Conservation (phyloP, 2,329 filamentous ascomycete species). For the Sclerotinia glacialis region DNA sequence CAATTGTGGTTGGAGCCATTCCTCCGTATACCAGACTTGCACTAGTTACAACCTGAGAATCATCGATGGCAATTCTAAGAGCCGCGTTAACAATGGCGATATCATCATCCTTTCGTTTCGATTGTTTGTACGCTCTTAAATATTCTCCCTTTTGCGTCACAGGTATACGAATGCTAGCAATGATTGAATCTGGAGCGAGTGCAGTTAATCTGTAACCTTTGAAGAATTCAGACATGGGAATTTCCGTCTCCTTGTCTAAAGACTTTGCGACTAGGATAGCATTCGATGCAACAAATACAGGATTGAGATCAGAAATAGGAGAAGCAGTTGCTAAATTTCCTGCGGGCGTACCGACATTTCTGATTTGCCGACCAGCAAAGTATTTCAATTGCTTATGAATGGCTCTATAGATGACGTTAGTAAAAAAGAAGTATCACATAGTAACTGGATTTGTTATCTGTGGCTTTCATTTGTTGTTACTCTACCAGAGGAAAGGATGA, state of each 20-base stretch:
- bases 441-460: background rate
- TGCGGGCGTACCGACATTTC: conserved; percentile 95
- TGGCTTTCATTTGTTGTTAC: background rate
- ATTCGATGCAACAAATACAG: conserved; percentile 85
- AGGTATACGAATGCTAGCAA: conserved; percentile 84
- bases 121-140: conserved; percentile 89
- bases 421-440: background rate
- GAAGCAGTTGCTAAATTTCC: conserved; percentile 93
- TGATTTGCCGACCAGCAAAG: conserved; percentile 91
- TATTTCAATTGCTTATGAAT: conserved; percentile 93
- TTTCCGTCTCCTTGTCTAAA: conserved; percentile 67
- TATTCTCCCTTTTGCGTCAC: conserved; percentile 75
- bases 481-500: background rate
- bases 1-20: conserved; percentile 89
- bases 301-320: conserved; percentile 94
- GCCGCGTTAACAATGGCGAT: conserved; percentile 96
- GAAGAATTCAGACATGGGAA: conserved; percentile 93
- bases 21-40: conserved; percentile 87
- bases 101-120: conserved; percentile 96
- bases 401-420: conserved; percentile 44
- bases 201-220: conserved; percentile 86
- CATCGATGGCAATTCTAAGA: conserved; percentile 68
- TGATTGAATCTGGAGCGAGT: conserved; percentile 75
- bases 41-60: conserved; percentile 67
- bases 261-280: conserved; percentile 80